Base-by-base conservation (phyloP, 495 filamentous ascomycete species). In the Hypoxylon perforatum region DNA sequence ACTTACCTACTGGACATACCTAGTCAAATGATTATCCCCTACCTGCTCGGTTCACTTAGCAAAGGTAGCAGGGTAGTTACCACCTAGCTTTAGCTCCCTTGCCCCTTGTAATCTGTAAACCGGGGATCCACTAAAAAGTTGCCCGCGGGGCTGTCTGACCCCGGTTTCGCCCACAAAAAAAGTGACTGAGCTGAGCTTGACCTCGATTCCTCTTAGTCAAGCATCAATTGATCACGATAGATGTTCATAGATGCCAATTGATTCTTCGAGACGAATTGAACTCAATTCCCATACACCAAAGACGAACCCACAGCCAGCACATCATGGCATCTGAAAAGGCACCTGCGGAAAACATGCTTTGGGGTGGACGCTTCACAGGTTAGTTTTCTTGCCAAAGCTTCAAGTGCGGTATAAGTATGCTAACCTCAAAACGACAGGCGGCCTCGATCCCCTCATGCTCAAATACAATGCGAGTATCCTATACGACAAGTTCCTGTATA, bases 401-500 rank as follows among this genome's bases (percentile, higher is more conserved):
- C 61, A 39, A 45, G 33, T 63, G 39, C 57, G 47, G 18, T 62
- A 52, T 65, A 36, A 4, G 36, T 39, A 39, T 39, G 12, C 67
- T 70, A 45, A 63, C 67, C 57, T 63, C 57, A 39, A 25, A 41
- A 41, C 58, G 50, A 86, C 88, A 85, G 90, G 92, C 82, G 87
- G 87, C 70, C 86, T 94, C 64, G 92, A 96, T 80, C 90, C 92
- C 49, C 81, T 96, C 38, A 96, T 96, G 92, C 86, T 87, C 55
- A 80, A 88, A 67, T 96, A 95, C 83, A 96, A 97, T 80, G 85
- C 88, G 74, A 89, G 87, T 9, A 87, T 93, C 41, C 84, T 86
- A 76, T 92, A 90, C 78, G 94, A 96, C 81, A 89, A 89, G 61
- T 82, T 85, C 56, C 88, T 97, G 77, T 93, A 91, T 80, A 85